Evolutionary conservation across 345 rosid species (phyloP).

Genomic region (Rhizophora mangle): DNA sequence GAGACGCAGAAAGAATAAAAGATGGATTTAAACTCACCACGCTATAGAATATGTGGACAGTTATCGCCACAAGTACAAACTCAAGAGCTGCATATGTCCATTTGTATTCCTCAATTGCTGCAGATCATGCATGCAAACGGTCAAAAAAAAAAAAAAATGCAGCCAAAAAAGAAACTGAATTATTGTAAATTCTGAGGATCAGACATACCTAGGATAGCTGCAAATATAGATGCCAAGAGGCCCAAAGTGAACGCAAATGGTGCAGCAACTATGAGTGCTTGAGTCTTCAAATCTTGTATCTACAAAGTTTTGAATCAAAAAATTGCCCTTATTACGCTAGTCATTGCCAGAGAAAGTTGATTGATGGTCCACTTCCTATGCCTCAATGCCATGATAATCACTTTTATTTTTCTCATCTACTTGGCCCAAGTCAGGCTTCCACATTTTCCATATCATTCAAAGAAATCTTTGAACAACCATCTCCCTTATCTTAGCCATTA

Average conservation of each 20-base stretch:
- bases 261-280: conserved; percentile 68
- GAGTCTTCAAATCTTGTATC: conserved; percentile 62
- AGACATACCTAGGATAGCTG: conserved; percentile 65
- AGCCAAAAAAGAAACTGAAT: neutral
- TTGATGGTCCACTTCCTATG: too few relatives aligned
- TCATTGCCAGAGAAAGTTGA: too few relatives aligned
- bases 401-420: neutral
- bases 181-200: conserved; percentile 1
- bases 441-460: neutral
- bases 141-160: neutral
- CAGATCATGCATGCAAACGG: conserved; percentile 14
- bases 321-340: neutral
- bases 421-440: neutral
- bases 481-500: neutral
- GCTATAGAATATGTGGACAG: conserved; percentile 52
- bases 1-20: too few relatives aligned
- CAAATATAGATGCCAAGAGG: conserved; percentile 66
- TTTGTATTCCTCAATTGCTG: conserved; percentile 79
- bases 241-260: conserved; percentile 81
- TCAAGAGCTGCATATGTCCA: conserved; percentile 94
- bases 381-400: too few relatives aligned
- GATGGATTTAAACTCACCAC: conserved; percentile 42
- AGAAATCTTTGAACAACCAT: neutral
- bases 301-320: conserved; percentile 26
- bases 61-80: conserved; percentile 70